Evolutionary conservation across 2,329 filamentous ascomycete genomes (phyloP), one percentile per base, ranked within the genome.

Genomic region (Dothidotthia symphoricarpi): DNA sequence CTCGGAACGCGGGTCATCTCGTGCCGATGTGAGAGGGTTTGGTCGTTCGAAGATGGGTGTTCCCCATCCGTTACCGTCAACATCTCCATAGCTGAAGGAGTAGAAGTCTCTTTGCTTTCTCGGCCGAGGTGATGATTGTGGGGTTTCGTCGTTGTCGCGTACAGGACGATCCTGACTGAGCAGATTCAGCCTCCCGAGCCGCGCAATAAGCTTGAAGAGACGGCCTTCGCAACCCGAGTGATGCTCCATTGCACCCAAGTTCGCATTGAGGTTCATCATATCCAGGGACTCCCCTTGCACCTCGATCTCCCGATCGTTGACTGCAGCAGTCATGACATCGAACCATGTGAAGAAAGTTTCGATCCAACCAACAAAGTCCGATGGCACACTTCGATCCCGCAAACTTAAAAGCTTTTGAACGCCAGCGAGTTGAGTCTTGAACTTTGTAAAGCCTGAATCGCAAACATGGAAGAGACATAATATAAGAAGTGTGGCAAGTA

Each of bases 331-430:
- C 70, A 96, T 88, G 38, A 90, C 88, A 64, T 96, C 91, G 61
- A 95, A 94, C 76, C 91, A 95, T 24, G 88, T 93, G 60, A 96
- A 96, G 53, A 95, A 82, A 28, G 88, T 83, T 57, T 94, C 87
- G 72, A 95, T 91, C 90, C 90, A 96, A 10, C 83, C 81, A 41
- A 88, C 85, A 44, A 89, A 86, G 34, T 81, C 72, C 10, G 74
- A 74, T 30, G 79, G 66, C 57, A 81, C 57, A 62, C 76, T 68
- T 61, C 80, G 73, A 49, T 85, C 79, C 42, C 89, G 79, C 70
- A 95, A 80, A 3, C 83, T 80, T 9, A 96, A 77, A 22, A 97
- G 81, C 72, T 94, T 94, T 69, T 89, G 90, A 26, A 96, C 89
- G 0, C 91, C 90, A 1, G 88, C 88, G 57, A 96, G 89, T 62